Base-by-base conservation (phyloP, 1,284 basidiomycete species). In the Agaricales sp. region DNA sequence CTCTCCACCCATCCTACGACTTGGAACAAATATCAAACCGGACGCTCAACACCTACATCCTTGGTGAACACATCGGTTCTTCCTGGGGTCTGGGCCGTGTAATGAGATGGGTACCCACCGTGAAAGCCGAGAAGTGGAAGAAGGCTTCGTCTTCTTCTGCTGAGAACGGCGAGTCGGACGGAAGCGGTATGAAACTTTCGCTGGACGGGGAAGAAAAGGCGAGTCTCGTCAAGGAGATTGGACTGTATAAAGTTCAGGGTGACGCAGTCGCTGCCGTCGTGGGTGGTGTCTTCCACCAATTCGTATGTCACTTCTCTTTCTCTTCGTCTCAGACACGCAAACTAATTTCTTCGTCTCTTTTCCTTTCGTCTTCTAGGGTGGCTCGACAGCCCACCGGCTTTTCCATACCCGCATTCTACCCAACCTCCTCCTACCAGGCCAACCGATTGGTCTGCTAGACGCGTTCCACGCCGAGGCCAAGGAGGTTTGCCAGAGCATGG, bases 261-360 rank as follows among this genome's bases (percentile, higher is more conserved):
- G 79, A 84, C 48, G 73, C 80, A 0, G 82, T 89, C 2, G 77
- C 83, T 54, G 86, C 83, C 1, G 69, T 88, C n/a, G 63, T 88
- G 25, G 87, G 87, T 21, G 85, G 80, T 1, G 73, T 88, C 11
- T 87, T 78, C 58, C 77, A 83, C 57, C 84, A 90, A 68, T 86
- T 81, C 61, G 87, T 89, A 48, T 25, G 24, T 46, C n/a, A 45
- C 46, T 43, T 39, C 44, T 35, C 16, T 19, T 22, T 39, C 44
- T 46, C 18, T 13, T 48, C 22, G 22, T 22, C 30, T 14, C 11
- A 18, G 2, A 16, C 22, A 43, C 43, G n/a, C 30, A 6, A 43
- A n/a, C 24, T 30, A 14, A 41, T 38, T 39, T 41, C 38, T 44
- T 16, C 13, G 23, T 16, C n/a, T n/a, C n/a, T n/a, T n/a, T n/a